phyloP scores from a whole-genome alignment of 495 filamentous ascomycete genomes.

The Cetradonia linearis region DNA sequence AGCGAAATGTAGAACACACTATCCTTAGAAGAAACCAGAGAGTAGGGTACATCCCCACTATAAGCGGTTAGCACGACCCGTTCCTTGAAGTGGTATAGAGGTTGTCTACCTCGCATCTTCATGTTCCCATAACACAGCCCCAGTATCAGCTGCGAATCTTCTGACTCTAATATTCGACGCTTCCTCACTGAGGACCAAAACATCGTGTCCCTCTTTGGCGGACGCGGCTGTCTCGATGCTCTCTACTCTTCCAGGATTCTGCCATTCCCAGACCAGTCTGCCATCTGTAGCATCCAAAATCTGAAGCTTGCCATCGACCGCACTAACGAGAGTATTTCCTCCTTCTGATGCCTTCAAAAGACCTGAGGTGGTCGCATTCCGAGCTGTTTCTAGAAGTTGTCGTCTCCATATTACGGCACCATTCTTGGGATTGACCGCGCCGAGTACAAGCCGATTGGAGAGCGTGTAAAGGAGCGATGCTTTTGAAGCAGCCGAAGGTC shows the following conservation, averaged over 20 bases:
- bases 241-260: constrained; percentile 46
- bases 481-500: constrained; percentile 65
- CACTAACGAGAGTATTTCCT: constrained; percentile 61
- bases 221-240: constrained; percentile 76
- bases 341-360: constrained; percentile 65
- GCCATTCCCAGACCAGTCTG: constrained; percentile 60
- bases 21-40: constrained; percentile 64
- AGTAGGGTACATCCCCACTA: constrained; percentile 61
- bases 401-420: constrained; percentile 84
- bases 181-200: constrained; percentile 55
- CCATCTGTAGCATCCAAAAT: constrained; percentile 82
- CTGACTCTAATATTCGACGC: constrained; percentile 48
- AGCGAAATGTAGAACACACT: constrained; percentile 69
- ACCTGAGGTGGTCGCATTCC: constrained; percentile 32
- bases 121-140: constrained; percentile 69
- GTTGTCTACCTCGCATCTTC: constrained; percentile 45
- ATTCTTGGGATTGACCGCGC: constrained; percentile 80
- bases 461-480: constrained; percentile 88
- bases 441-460: constrained; percentile 68
- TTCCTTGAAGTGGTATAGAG: not conserved
- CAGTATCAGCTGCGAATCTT: constrained; percentile 61
- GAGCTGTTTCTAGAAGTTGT: constrained; percentile 38
- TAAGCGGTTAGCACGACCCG: constrained; percentile 23
- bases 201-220: constrained; percentile 57
- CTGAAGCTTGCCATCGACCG: constrained; percentile 52